Percentiles rank a stretch among this genome's conserved stretches.
These are phyloP conservation scores for Allium cepa DNA, from an alignment of 106 monocot genomes.

Conservation along the genomic window DNA sequence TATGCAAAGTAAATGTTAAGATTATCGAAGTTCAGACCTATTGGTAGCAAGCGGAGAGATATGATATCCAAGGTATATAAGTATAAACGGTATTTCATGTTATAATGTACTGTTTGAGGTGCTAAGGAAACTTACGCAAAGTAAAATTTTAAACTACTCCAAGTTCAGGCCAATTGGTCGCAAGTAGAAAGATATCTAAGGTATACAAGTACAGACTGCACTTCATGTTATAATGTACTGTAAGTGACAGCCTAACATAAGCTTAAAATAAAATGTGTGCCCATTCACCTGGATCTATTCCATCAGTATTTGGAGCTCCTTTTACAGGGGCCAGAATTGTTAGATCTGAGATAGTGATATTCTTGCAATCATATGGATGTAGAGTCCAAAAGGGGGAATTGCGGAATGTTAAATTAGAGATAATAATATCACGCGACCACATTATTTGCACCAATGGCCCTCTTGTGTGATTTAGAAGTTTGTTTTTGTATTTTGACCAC, in stretches of 20 bases:
- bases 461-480: conserved; percentile 43
- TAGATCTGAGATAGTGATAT: conserved; percentile 30
- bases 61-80: too few relatives aligned
- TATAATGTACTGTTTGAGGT: not conserved
- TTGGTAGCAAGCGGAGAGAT: too few relatives aligned
- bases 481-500: conserved; percentile 34
- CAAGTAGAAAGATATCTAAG: not conserved
- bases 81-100: too few relatives aligned
- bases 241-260: not conserved
- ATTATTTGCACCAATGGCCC: conserved; percentile 46
- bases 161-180: not conserved
- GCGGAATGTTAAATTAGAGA: conserved; percentile 40
- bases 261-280: not conserved
- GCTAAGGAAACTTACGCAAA: not conserved
- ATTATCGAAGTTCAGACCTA: too few relatives aligned
- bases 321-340: conserved; percentile 36
- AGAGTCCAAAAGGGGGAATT: conserved; percentile 56
- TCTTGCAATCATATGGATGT: conserved; percentile 46
- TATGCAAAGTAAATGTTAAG: too few relatives aligned
- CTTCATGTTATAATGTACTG: not conserved
- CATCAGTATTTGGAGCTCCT: conserved; percentile 51
- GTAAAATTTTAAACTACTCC: not conserved
- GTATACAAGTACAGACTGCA: too few relatives aligned
- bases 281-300: conserved; percentile 46
- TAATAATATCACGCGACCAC: conserved; percentile 40